A percentile compares a stretch with the other conserved stretches of the same genome.
Conservation (phyloP, 176 grass and related monocot species). For the Pontederia paniculata region DNA sequence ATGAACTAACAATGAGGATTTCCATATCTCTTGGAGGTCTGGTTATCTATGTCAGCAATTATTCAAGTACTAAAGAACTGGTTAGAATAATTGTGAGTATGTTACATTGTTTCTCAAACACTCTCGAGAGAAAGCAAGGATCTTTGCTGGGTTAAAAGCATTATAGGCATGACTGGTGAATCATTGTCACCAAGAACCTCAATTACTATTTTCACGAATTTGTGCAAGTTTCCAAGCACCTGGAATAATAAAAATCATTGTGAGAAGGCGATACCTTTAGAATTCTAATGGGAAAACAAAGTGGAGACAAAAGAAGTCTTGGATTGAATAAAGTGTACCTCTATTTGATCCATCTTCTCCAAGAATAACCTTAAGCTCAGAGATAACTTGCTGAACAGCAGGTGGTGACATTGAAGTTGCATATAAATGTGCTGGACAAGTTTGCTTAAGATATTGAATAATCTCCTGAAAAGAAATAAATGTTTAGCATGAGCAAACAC, state of each 20-base stretch:
- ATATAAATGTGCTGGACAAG: slow-evolving; percentile 75
- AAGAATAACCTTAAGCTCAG: too few relatives aligned
- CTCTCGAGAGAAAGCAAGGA: slow-evolving; percentile 72
- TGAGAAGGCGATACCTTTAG: background rate
- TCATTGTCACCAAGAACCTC: too few relatives aligned
- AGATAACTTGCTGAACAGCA: too few relatives aligned
- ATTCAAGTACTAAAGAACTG: background rate
- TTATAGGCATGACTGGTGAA: slow-evolving; percentile 91
- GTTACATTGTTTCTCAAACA: slow-evolving; percentile 67
- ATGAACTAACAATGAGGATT: too few relatives aligned
- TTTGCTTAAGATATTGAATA: slow-evolving; percentile 64
- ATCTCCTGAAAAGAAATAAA: slow-evolving; percentile 44
- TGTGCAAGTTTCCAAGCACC: slow-evolving; percentile 70
- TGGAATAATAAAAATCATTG: slow-evolving; percentile 7
- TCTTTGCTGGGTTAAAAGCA: slow-evolving; percentile 83
- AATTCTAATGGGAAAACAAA: background rate
- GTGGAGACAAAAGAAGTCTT: background rate
- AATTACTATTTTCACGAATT: too few relatives aligned
- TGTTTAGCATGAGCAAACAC: slow-evolving; percentile 3
- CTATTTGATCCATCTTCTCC: too few relatives aligned
- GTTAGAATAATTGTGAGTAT: too few relatives aligned
- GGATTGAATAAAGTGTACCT: slow-evolving; percentile 24
- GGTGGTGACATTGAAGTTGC: slow-evolving; percentile 84
- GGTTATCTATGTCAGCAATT: background rate
- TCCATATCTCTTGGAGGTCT: background rate